Evolutionary conservation across 306 rosid species (phyloP), one percentile per base, ranked within the genome.

Genomic region (Crotalaria pallida): DNA sequence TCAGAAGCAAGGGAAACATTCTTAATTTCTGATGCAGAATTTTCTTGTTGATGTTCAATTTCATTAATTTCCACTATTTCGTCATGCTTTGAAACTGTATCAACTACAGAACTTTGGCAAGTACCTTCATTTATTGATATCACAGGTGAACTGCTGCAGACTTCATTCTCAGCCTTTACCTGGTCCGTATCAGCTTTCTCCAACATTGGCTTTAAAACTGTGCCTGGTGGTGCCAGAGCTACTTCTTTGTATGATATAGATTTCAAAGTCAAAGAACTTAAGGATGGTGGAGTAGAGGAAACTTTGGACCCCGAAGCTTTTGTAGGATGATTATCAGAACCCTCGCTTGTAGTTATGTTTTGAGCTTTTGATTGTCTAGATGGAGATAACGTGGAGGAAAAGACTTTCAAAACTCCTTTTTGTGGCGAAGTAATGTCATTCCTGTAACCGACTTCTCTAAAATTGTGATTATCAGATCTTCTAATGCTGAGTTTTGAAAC

Each of bases 221-320:
- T 88, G 51, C 98, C 98, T 51, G 98, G 97, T 8, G 97, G 96
- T 60, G 98, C 95, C 78, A 86, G 59, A 67, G 97, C 98, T 44
- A 94, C 98, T 85, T 90, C 95, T 86, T 94, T 94, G 94, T 94
- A 94, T 41, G 98, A 88, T 75, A 90, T 43, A 75, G 92, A 85
- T 77, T 88, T 90, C 38, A 89, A 90, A 69, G 97, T 85, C 86
- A 90, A 76, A 49, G 92, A 55, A 67, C 86, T 74, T 65, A 81
- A 79, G 56, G 84, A 65, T 50, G 84, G 67, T 21, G 96, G 77
- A 60, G 76, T 33, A 40, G 90, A 61, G 10, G 79, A 58, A 69
- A 55, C 65, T 78, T 86, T 90, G 58, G 89, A 81, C 12, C 29
- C 52, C 16, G 79, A 49, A 64, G 74, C 57, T 85, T 80, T 88